Evolutionary conservation across 2,329 filamentous ascomycete genomes (phyloP), one percentile per base, ranked within the genome.

Genomic region (Talaromyces sp.): DNA sequence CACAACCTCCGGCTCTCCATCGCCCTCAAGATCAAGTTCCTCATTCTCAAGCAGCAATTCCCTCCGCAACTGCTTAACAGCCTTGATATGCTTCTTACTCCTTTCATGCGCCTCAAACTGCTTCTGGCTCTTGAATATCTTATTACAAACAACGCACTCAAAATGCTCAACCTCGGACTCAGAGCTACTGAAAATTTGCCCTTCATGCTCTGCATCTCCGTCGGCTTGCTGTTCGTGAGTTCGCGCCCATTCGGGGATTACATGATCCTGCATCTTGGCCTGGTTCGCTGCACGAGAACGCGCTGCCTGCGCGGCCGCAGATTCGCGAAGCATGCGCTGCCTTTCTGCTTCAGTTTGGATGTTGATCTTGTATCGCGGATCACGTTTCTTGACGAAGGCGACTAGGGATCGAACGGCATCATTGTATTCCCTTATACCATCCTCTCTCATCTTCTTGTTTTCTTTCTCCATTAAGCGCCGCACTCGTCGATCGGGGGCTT

Each of bases 11-110:
- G 28, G 57, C 51, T 33, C 57, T 36, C 48, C 25, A 43, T 59
- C 35, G 0, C 56, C 52, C 39, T 41, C 41, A 41, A 61, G 46
- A 36, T 54, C 58, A 45, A 64, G 71, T 51, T 85, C 79, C 48
- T 79, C 78, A 66, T 92, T 88, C 67, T 99, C 89, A 65, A 87
- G 85, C 65, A 81, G 84, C 91, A 99, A 96, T 70, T 94, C 87
- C 66, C 84, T 82, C 66, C 85, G 85, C 39, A 99, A 75, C 61
- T 91, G 84, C 64, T 92, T 87, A 6, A 97, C 81, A 2, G 91
- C 88, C 70, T 96, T 97, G 61, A 87, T 75, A 67, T 99, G 94
- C 74, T 97, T 99, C 73, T 96, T 99, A 79, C 93, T 97, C 76
- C 88, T 91, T 75, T 97, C 92, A 67, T 99, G 94, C 2, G 89